Evolutionary conservation across 148 eudicot species (phyloP).

Genomic region (Salicornia ramosissima): DNA sequence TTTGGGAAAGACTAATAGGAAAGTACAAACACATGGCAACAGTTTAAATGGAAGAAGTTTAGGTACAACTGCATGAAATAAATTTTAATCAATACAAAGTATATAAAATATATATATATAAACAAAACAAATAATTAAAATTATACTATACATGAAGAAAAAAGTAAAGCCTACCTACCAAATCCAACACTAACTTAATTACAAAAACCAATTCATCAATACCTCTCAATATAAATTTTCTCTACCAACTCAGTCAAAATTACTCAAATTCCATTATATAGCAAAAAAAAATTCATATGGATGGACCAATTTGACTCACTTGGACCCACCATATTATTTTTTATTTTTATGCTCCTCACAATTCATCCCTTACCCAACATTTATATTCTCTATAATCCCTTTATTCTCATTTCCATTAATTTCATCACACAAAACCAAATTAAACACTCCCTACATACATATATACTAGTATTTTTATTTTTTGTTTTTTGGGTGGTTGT

Average conservation of each 20-base stretch:
- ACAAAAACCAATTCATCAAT: slow-evolving; percentile 17
- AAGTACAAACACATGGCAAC: slow-evolving; percentile 22
- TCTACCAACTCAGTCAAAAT: slow-evolving; percentile 35
- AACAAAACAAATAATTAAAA: too few species aligned
- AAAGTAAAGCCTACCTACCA: slow-evolving; percentile 41
- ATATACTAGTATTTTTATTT: slow-evolving; percentile 1
- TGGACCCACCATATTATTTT: slow-evolving; percentile 18
- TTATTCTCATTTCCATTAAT: slow-evolving; percentile 13
- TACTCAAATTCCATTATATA: not conserved
- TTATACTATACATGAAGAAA: slow-evolving; percentile 10
- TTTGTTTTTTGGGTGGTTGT: too few species aligned
- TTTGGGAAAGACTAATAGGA: slow-evolving; percentile 2
- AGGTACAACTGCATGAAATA: slow-evolving; percentile 32
- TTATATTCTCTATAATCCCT: slow-evolving; percentile 18
- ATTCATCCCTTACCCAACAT: slow-evolving; percentile 13
- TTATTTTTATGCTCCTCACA: not conserved
- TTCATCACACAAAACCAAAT: slow-evolving; percentile 8
- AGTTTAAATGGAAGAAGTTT: slow-evolving; percentile 27
- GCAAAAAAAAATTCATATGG: not conserved
- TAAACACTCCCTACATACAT: slow-evolving; percentile 10
- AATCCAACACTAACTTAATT: slow-evolving; percentile 44
- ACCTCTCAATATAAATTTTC: not conserved
- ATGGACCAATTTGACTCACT: slow-evolving; percentile 19
- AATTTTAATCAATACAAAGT: slow-evolving; percentile 9
- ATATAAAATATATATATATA: slow-evolving; percentile 4